phyloP scores from a whole-genome alignment of 331 rosid genomes.

The Acacia concinna region DNA sequence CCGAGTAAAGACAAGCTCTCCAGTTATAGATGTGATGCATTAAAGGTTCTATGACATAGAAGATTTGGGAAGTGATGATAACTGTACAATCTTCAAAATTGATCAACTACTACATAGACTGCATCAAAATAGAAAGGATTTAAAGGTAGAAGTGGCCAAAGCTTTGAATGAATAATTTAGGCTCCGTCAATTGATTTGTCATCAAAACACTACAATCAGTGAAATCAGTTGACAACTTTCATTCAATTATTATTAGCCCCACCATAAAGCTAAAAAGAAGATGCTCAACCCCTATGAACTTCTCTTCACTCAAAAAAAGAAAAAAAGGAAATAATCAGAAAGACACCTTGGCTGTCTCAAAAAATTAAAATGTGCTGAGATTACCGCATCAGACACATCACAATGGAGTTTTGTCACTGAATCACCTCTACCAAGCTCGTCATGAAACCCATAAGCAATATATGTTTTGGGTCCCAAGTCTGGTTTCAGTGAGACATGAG shows the following conservation, averaged over 20 bases:
- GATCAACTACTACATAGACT: not conserved
- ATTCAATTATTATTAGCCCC: not conserved
- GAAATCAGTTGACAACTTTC: not conserved
- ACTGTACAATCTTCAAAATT: not conserved
- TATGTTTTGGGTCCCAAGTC: slow-evolving; percentile 84
- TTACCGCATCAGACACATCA: slow-evolving; percentile 87
- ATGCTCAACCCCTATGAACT: not conserved
- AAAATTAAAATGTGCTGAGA: slow-evolving; percentile 19
- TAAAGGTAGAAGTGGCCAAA: not conserved
- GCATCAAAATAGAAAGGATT: slow-evolving; percentile 13
- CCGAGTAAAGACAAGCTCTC: not conserved
- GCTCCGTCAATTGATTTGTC: not conserved
- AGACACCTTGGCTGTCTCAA: no score
- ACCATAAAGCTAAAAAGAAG: not conserved
- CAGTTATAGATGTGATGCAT: not conserved
- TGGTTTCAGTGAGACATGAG: slow-evolving; percentile 55
- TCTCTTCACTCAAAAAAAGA: not conserved
- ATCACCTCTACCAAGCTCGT: slow-evolving; percentile 81
- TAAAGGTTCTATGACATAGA: not conserved
- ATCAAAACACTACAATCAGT: no score
- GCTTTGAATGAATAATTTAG: not conserved
- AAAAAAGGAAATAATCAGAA: not conserved
- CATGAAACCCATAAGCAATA: slow-evolving; percentile 70
- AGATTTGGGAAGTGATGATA: slow-evolving; percentile 3
- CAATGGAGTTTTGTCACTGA: slow-evolving; percentile 80